Conservation (phyloP, 2,329 filamentous ascomycete species). For the Cucurbitaria berberidis region DNA sequence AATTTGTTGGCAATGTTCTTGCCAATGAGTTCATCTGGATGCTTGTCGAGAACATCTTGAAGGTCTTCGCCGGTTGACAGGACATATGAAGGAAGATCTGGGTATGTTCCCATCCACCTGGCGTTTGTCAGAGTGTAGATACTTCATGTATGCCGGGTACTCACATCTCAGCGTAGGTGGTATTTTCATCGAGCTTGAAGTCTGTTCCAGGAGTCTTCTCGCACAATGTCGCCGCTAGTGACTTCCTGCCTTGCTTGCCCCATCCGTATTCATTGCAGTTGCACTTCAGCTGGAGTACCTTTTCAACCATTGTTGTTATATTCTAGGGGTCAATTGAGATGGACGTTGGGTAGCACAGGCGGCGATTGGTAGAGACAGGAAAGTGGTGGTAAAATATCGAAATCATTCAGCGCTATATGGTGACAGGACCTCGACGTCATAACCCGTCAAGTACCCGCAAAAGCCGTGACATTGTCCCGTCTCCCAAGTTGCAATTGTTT, state of each 20-base stretch:
- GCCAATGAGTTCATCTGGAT: slow-evolving; percentile 69
- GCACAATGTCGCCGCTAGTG: slow-evolving; percentile 69
- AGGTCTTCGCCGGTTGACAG: slow-evolving; percentile 68
- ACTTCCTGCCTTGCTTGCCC: slow-evolving; percentile 71
- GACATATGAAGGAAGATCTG: slow-evolving; percentile 69
- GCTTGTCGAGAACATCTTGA: slow-evolving; percentile 66
- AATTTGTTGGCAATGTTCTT: slow-evolving; percentile 66
- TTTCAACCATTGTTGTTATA: slow-evolving; percentile 53
- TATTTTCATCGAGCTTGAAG: slow-evolving; percentile 69
- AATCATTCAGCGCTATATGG: slow-evolving; percentile 13
- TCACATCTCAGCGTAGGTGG: slow-evolving; percentile 67
- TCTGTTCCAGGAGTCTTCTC: slow-evolving; percentile 67
- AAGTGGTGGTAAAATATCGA: slow-evolving; percentile 5
- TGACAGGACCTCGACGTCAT: slow-evolving; percentile 42
- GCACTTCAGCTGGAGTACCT: slow-evolving; percentile 62
- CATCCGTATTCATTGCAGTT: slow-evolving; percentile 69
- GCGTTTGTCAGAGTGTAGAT: slow-evolving; percentile 9
- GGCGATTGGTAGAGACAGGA: background rate
- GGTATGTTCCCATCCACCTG: slow-evolving; percentile 77
- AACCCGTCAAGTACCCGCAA: slow-evolving; percentile 25
- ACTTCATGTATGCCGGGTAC: background rate
- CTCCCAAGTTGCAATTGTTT: slow-evolving; percentile 12
- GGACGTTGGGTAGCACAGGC: too few species aligned
- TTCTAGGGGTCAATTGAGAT: background rate
- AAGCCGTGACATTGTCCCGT: slow-evolving; percentile 9